Base-by-base conservation (phyloP, 495 filamentous ascomycete genomes). In the Aspergillus saccharolyticus region DNA sequence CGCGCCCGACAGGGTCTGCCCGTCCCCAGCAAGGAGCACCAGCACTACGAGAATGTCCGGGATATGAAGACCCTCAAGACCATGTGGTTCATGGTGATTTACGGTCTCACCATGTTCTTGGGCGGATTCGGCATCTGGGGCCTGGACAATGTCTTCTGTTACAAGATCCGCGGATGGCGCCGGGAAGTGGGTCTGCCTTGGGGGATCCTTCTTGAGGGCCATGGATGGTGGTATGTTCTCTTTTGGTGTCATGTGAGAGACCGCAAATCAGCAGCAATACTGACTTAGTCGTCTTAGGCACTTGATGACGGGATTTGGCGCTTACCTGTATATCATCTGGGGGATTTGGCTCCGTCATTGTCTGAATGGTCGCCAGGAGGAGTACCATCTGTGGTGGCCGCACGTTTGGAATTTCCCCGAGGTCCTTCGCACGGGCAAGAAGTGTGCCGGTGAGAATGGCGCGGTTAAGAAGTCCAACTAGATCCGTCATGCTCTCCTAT, bases 141-240 rank as follows among this genome's bases (percentile, higher is more conserved):
- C 54, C 61, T 97, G 62, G 94, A 98, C 63, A 96, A 90, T 56
- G 68, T 78, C 52, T 96, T 86, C 66, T 98, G 94, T 69, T 75
- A 77, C 22, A 78, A 74, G n/a, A 73, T 97, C 52, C 80, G 86
- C 10, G 62, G 54, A 14, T 91, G 87, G 84, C 83, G 92, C 59
- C 83, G 85, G 54, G 68, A 81, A 51, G 71, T 97, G 42, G 86
- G 87, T 19, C 74, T 97, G 44, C 94, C 94, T 0, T 98, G 94
- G 94, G 89, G 93, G 1, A 80, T 95, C 9, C 55, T 97, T 12
- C 74, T 96, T 2, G 94, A 97, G 71, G 93, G 91, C 0, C 94
- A 98, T 76, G 94, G 91, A 12, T 97, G 94, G 94, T 98, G 94
- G 93, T 94, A 86, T 74, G 83, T 85, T 17, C 19, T 47, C 18